Conservation (phyloP, 2,329 filamentous ascomycete genomes). For the Alternaria sp. region DNA sequence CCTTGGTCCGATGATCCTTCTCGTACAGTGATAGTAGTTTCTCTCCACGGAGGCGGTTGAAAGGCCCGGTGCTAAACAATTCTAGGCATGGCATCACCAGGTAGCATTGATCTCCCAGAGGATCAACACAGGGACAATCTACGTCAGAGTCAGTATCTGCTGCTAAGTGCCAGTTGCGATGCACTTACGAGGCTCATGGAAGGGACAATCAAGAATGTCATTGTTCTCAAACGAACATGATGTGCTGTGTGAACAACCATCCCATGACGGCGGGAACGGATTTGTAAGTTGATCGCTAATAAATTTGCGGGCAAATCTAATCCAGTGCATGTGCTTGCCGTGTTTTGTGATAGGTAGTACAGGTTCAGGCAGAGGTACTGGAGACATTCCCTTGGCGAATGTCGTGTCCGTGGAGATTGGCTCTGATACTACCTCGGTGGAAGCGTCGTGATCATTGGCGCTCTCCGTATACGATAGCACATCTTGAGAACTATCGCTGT, state of each 20-base stretch:
- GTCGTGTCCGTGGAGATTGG: neutral
- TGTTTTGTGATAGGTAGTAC: slow-evolving; percentile 5
- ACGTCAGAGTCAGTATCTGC: neutral
- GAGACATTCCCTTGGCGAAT: neutral
- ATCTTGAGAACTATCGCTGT: neutral
- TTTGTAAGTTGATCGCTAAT: slow-evolving; percentile 22
- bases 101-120: slow-evolving; percentile 24
- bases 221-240: slow-evolving; percentile 23
- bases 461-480: neutral
- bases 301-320: slow-evolving; percentile 15
- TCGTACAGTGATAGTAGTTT: slow-evolving; percentile 26
- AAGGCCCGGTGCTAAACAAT: slow-evolving; percentile 21
- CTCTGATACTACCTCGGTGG: neutral
- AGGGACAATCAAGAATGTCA: slow-evolving; percentile 28
- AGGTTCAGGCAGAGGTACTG: neutral
- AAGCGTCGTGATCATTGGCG: neutral
- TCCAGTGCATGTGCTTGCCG: slow-evolving; percentile 30
- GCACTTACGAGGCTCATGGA: slow-evolving; percentile 26
- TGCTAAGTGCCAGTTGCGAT: neutral
- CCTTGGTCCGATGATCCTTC: slow-evolving; percentile 18
- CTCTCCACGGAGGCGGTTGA: slow-evolving; percentile 26
- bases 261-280: slow-evolving; percentile 5
- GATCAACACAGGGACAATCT: slow-evolving; percentile 27
- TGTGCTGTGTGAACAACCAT: slow-evolving; percentile 8
- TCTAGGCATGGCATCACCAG: slow-evolving; percentile 23